These are phyloP conservation scores for Halocafeteria seosinensis DNA, from an alignment of 108 stramenopile species.

Conservation along the genomic window DNA sequence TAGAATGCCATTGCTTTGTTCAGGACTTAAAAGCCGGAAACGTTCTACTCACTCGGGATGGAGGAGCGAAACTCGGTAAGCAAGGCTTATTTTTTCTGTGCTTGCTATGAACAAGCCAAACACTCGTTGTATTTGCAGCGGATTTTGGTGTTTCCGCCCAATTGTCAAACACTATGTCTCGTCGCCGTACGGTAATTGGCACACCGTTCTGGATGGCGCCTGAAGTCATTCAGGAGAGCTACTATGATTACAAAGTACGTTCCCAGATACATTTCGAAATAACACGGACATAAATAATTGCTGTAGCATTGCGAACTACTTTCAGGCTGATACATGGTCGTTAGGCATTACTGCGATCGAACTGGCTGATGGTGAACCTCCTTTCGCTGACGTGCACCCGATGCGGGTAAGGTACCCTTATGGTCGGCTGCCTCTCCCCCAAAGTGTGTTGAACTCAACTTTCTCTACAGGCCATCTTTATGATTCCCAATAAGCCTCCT, in stretches of 20 bases:
- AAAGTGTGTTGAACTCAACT: neutral
- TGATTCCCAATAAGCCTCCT: constrained; percentile 36
- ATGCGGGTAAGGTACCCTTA: no score
- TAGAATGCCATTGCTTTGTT: no score
- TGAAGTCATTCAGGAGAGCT: constrained; percentile 67
- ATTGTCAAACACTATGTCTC: constrained; percentile 73
- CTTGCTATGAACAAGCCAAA: neutral
- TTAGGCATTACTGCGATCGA: constrained; percentile 89
- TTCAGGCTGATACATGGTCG: constrained; percentile 77
- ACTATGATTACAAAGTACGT: neutral
- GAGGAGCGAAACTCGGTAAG: constrained; percentile 56
- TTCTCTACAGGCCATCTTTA: constrained; percentile 46
- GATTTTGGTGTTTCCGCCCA: constrained; percentile 80
- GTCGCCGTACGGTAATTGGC: constrained; percentile 86
- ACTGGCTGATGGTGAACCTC: constrained; percentile 91
- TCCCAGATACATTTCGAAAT: no score
- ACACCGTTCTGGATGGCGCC: constrained; percentile 99
- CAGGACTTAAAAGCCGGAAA: constrained; percentile 89
- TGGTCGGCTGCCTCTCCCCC: constrained; percentile 1
- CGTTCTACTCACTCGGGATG: constrained; percentile 62
- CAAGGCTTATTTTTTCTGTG: neutral
- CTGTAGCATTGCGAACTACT: no score
- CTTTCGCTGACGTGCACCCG: constrained; percentile 81
- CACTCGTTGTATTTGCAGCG: constrained; percentile 17
- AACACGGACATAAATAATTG: no score